These are phyloP conservation scores for Colletotrichum lindemuthianum DNA, from an alignment of 2,329 filamentous ascomycete species.

Conservation along the genomic window DNA sequence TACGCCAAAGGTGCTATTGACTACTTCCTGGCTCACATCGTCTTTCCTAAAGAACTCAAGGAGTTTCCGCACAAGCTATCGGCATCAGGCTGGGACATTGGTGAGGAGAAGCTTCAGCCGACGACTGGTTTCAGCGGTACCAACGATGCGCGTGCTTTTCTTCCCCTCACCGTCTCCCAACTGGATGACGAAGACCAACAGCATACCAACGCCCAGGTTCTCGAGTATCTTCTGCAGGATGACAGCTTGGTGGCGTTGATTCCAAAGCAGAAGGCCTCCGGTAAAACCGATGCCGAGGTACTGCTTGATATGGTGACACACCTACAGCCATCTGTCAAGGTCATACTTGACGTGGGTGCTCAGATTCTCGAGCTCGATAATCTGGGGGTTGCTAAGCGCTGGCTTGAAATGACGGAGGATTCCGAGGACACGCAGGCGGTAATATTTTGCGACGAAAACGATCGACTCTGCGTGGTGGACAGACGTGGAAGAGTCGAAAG, in stretches of 20 bases:
- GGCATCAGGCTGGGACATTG: constrained; percentile 75
- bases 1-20: constrained; percentile 66
- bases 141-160: constrained; percentile 67
- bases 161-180: constrained; percentile 67
- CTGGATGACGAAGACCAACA: constrained; percentile 62
- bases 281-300: constrained; percentile 46
- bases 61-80: constrained; percentile 73
- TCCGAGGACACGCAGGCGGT: constrained; percentile 50
- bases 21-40: constrained; percentile 67
- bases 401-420: constrained; percentile 54
- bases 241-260: constrained; percentile 58
- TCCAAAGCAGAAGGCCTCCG: constrained; percentile 17
- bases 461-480: constrained; percentile 65
- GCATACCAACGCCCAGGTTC: constrained; percentile 75
- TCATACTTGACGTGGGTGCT: constrained; percentile 78
- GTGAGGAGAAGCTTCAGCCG: constrained; percentile 52
- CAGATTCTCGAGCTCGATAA: constrained; percentile 74
- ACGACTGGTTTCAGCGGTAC: constrained; percentile 78
- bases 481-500: constrained; percentile 55
- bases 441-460: constrained; percentile 67
- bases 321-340: constrained; percentile 55
- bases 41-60: constrained; percentile 70
- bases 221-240: constrained; percentile 64
- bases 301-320: constrained; percentile 57
- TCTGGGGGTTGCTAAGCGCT: constrained; percentile 59